Evolutionary conservation across 768 basidiomycete genomes (phyloP).

Genomic region (Russula foetens): DNA sequence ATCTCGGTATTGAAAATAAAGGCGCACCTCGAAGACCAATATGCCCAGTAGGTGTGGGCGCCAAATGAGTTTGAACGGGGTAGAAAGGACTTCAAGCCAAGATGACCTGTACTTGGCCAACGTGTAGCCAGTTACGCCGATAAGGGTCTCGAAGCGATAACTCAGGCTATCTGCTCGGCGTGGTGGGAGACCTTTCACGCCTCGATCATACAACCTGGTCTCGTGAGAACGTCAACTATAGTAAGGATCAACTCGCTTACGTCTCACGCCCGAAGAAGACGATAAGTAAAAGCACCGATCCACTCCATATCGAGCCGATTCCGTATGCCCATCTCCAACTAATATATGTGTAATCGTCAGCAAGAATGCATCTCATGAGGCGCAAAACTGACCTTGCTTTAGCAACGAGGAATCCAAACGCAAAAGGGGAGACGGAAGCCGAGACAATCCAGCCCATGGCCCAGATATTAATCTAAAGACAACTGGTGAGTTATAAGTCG

Average conservation of each 20-base stretch:
- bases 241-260: constrained; percentile 28
- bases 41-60: constrained; percentile 53
- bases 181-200: constrained; percentile 31
- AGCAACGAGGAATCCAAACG: constrained; percentile 61
- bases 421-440: constrained; percentile 55
- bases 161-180: constrained; percentile 31
- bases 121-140: constrained; percentile 54
- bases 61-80: constrained; percentile 49
- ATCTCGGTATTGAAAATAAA: no score
- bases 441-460: constrained; percentile 67
- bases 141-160: constrained; percentile 47
- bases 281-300: constrained; percentile 48
- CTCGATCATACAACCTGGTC: constrained; percentile 53
- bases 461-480: constrained; percentile 54
- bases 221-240: constrained; percentile 1
- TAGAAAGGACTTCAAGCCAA: constrained; percentile 39
- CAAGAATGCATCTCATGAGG: not conserved
- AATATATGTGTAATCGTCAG: not conserved
- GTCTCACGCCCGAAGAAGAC: constrained; percentile 59
- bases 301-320: constrained; percentile 53
- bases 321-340: constrained; percentile 64
- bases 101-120: constrained; percentile 49
- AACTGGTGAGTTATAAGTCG: not conserved
- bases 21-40: constrained; percentile 31
- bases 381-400: constrained; percentile 31